A percentile compares a stretch with the other conserved stretches of the same genome.
These are phyloP conservation scores for Aspergillus unguis DNA, from an alignment of 2,329 filamentous ascomycete genomes.

Conservation along the genomic window DNA sequence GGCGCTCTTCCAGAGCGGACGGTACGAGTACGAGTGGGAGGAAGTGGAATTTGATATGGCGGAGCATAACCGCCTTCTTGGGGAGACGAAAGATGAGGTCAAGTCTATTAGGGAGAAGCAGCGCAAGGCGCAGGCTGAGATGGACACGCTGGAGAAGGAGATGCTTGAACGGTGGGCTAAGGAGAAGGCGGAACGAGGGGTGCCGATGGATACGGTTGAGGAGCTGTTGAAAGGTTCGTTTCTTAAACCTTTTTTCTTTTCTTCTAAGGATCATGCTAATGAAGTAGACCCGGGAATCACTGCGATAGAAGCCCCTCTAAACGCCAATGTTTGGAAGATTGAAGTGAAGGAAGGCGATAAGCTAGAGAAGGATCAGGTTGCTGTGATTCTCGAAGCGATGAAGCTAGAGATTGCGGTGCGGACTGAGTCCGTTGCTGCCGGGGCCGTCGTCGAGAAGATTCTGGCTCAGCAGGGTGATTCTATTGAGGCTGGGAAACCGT, in stretches of 20 bases:
- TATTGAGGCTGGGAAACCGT: constrained; percentile 34
- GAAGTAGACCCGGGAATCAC: constrained; percentile 35
- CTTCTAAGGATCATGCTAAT: background rate
- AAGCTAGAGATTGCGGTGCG: constrained; percentile 54
- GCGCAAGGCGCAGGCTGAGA: constrained; percentile 47
- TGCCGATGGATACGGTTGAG: constrained; percentile 51
- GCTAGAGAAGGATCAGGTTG: constrained; percentile 42
- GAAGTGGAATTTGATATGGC: constrained; percentile 54
- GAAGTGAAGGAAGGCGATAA: constrained; percentile 42
- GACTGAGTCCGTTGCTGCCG: constrained; percentile 25
- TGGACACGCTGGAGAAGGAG: constrained; percentile 37
- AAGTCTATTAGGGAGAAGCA: constrained; percentile 46
- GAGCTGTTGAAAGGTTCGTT: constrained; percentile 46
- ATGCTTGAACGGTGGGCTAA: constrained; percentile 36
- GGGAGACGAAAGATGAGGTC: constrained; percentile 48
- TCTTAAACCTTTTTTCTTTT: background rate
- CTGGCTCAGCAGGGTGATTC: constrained; percentile 40
- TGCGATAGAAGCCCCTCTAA: constrained; percentile 43
- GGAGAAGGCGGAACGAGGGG: constrained; percentile 48
- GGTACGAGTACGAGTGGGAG: constrained; percentile 52
- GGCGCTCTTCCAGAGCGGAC: constrained; percentile 48
- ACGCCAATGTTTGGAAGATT: constrained; percentile 56
- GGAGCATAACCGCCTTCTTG: constrained; percentile 51
- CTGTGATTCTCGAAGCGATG: constrained; percentile 55
- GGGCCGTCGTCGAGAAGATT: constrained; percentile 38